phyloP scores from a whole-genome alignment of 1,284 basidiomycete species.

The Cerioporus squamosus region DNA sequence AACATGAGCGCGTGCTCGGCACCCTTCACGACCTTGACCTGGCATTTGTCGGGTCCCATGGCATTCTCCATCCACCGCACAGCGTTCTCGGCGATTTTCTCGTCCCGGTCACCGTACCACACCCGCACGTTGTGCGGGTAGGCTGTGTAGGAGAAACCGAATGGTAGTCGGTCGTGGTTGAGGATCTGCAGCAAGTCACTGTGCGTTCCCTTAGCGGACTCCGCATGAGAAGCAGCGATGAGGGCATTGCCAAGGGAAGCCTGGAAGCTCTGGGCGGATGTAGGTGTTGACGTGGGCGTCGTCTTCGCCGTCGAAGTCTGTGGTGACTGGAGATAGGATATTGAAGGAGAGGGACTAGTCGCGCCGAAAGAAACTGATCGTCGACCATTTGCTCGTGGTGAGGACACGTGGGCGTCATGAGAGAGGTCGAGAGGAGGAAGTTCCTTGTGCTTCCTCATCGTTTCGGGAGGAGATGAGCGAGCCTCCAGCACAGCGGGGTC shows the following conservation, averaged over 20 bases:
- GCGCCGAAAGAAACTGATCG: slow-evolving; percentile 70
- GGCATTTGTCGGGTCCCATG: slow-evolving; percentile 78
- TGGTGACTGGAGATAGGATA: slow-evolving; percentile 48
- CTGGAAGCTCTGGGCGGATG: slow-evolving; percentile 52
- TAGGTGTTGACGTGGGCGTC: slow-evolving; percentile 26
- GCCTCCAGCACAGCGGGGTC: slow-evolving; percentile 28
- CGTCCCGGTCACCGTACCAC: slow-evolving; percentile 94
- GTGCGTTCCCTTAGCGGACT: slow-evolving; percentile 90
- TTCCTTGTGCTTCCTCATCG: slow-evolving; percentile 11
- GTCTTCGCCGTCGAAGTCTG: slow-evolving; percentile 20
- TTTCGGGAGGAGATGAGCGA: slow-evolving; percentile 25
- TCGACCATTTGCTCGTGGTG: slow-evolving; percentile 48
- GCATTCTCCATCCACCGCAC: slow-evolving; percentile 90
- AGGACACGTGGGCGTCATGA: slow-evolving; percentile 13
- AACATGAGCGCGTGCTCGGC: slow-evolving; percentile 96
- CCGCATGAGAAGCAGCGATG: slow-evolving; percentile 92
- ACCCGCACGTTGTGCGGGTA: slow-evolving; percentile 83
- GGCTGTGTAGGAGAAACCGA: slow-evolving; percentile 83
- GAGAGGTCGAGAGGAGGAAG: slow-evolving; percentile 19
- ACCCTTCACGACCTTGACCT: slow-evolving; percentile 82
- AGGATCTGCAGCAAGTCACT: slow-evolving; percentile 91
- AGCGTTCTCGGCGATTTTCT: slow-evolving; percentile 88
- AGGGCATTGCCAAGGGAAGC: slow-evolving; percentile 83
- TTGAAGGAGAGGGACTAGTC: slow-evolving; percentile 44
- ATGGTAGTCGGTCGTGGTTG: slow-evolving; percentile 82